A percentile compares a stretch with the other conserved stretches of the same genome.
These are phyloP conservation scores for Corrigiola litoralis DNA, from an alignment of 179 eudicot species.

Conservation along the genomic window DNA sequence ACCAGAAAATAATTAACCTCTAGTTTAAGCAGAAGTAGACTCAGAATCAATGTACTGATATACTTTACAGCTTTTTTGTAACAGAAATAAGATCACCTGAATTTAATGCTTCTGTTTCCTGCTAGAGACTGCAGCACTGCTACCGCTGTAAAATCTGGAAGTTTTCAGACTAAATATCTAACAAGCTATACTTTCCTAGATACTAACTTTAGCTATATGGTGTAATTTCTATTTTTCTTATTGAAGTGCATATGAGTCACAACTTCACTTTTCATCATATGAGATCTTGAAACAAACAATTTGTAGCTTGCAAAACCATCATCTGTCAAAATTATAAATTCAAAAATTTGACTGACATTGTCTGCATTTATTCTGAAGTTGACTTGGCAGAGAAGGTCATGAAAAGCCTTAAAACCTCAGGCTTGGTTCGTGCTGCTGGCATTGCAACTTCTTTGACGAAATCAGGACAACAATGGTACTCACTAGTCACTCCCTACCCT, in stretches of 20 bases:
- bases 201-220: background rate
- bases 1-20: background rate
- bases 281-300: background rate
- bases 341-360: background rate
- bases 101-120: too few relatives aligned
- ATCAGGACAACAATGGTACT: conserved; percentile 95
- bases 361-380: conserved; percentile 40
- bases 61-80: too few relatives aligned
- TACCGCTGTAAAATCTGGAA: background rate
- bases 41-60: too few relatives aligned
- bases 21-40: too few relatives aligned
- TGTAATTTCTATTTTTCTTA: background rate
- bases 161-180: background rate
- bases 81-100: too few relatives aligned
- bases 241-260: background rate
- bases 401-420: conserved; percentile 60
- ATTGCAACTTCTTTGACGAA: conserved; percentile 77
- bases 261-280: background rate
- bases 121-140: background rate
- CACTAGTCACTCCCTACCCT: conserved; percentile 7
- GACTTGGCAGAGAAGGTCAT: conserved; percentile 45
- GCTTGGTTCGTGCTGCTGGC: conserved; percentile 60
- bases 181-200: background rate
- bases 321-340: too few relatives aligned
- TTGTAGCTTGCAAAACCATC: background rate